Conservation (phyloP, 352 stramenopile species). For the Blastocystis sp. region DNA sequence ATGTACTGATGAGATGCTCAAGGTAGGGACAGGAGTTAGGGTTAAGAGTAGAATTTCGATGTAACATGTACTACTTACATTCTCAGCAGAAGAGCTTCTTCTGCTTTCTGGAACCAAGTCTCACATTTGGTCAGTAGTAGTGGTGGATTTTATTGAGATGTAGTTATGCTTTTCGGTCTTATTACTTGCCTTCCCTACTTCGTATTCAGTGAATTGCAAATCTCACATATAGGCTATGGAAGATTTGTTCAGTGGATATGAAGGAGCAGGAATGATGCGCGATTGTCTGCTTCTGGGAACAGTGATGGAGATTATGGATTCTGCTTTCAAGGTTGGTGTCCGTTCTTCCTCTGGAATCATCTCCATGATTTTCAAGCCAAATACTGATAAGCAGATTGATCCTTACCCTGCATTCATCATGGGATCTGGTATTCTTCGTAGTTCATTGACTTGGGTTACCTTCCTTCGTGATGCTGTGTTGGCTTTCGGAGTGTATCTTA, state of each 20-base stretch:
- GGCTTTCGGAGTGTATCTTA: conserved; percentile 19
- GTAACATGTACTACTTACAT: not conserved
- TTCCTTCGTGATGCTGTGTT: conserved; percentile 52
- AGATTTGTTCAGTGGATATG: conserved; percentile 40
- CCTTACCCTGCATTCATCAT: not conserved
- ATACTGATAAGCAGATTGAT: not conserved
- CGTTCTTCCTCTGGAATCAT: conserved; percentile 7
- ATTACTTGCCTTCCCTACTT: conserved; percentile 56
- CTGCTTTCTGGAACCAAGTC: conserved; percentile 9
- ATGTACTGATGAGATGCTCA: not conserved
- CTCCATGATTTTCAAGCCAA: not conserved
- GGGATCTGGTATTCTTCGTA: not conserved
- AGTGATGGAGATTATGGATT: conserved; percentile 50
- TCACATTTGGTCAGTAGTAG: conserved; percentile 10
- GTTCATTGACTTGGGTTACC: conserved; percentile 32
- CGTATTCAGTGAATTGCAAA: not conserved
- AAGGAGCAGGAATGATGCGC: conserved; percentile 30
- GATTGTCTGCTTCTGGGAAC: conserved; percentile 10
- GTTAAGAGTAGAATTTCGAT: conserved; percentile 5
- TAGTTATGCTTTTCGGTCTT: conserved; percentile 61
- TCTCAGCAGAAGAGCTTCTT: not conserved
- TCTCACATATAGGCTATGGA: conserved; percentile 49
- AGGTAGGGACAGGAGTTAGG: not conserved
- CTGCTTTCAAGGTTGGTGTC: conserved; percentile 27
- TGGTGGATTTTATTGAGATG: not conserved